These are phyloP conservation scores for Clarireedia sp. DNA, from an alignment of 2,329 filamentous ascomycete species.

Conservation along the genomic window DNA sequence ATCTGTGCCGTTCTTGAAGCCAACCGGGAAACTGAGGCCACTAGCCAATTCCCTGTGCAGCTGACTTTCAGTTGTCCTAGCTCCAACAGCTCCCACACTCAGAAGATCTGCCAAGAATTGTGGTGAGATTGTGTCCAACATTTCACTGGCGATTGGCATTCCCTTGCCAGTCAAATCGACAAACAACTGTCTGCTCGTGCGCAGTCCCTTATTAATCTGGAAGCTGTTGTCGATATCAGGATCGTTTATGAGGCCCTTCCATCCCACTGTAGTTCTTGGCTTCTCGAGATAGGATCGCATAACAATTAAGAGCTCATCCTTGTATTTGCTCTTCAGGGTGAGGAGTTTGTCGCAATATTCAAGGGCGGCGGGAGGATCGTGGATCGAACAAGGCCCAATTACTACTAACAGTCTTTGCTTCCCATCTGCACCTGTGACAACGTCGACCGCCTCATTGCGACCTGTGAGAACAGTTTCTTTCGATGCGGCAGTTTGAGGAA, in stretches of 20 bases:
- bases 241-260: conserved; percentile 98
- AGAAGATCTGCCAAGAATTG: conserved; percentile 93
- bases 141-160: conserved; percentile 95
- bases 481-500: conserved; percentile 44
- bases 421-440: conserved; percentile 58
- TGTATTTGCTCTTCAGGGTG: conserved; percentile 76
- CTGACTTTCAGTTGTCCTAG: conserved; percentile 94
- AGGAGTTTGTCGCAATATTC: conserved; percentile 86
- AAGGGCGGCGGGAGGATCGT: conserved; percentile 83
- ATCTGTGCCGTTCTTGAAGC: conserved; percentile 99
- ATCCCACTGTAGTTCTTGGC: conserved; percentile 92
- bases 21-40: conserved; percentile 91
- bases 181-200: conserved; percentile 81
- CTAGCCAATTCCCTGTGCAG: conserved; percentile 90
- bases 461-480: conserved; percentile 49
- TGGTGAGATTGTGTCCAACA: conserved; percentile 96
- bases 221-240: conserved; percentile 97
- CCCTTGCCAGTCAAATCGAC: conserved; percentile 84
- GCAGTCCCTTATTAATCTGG: conserved; percentile 97
- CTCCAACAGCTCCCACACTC: conserved; percentile 86
- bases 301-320: conserved; percentile 83
- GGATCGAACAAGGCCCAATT: conserved; percentile 93
- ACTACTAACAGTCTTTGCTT: conserved; percentile 63
- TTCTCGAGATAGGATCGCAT: conserved; percentile 99
- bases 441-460: conserved; percentile 56